phyloP scores from a whole-genome alignment of 1,284 basidiomycete species.

The Macrocystidia cucumis region DNA sequence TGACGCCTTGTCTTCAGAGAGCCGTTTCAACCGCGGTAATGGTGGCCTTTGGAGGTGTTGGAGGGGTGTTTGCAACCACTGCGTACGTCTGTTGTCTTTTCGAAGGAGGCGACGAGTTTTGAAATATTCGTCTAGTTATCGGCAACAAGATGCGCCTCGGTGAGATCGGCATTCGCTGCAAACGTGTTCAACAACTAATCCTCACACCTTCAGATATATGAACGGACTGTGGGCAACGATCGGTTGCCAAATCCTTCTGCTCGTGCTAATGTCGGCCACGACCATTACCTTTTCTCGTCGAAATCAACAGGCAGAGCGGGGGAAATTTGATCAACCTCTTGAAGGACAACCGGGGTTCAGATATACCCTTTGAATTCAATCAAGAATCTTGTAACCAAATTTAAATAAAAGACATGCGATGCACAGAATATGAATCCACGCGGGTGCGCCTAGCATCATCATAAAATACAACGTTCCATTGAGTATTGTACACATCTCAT shows the following conservation, averaged over 20 bases:
- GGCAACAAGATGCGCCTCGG: constrained; percentile 28
- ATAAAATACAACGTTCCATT: not conserved
- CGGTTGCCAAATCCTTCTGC: constrained; percentile 29
- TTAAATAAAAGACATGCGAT: no score
- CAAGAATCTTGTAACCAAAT: no score
- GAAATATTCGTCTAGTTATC: no score
- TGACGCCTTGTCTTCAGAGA: no score
- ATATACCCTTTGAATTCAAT: constrained; percentile 30
- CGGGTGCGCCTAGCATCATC: not conserved
- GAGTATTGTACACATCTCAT: constrained; percentile 17
- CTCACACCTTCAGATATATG: no score
- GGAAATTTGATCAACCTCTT: constrained; percentile 12
- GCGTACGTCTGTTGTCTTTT: no score
- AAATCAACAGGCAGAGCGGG: constrained; percentile 20
- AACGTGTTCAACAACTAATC: no score
- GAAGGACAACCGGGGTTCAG: constrained; percentile 25
- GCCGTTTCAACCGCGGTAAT: constrained; percentile 35
- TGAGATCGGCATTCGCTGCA: no score
- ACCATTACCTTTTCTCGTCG: constrained; percentile 24
- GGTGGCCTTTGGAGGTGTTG: constrained; percentile 34
- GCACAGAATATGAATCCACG: no score
- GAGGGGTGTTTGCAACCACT: constrained; percentile 33
- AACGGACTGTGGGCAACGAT: constrained; percentile 33
- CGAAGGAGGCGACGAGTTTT: no score
- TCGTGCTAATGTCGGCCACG: constrained; percentile 27